Conservation (phyloP, 805 yeast genomes). For the Yarrowia porcina region DNA sequence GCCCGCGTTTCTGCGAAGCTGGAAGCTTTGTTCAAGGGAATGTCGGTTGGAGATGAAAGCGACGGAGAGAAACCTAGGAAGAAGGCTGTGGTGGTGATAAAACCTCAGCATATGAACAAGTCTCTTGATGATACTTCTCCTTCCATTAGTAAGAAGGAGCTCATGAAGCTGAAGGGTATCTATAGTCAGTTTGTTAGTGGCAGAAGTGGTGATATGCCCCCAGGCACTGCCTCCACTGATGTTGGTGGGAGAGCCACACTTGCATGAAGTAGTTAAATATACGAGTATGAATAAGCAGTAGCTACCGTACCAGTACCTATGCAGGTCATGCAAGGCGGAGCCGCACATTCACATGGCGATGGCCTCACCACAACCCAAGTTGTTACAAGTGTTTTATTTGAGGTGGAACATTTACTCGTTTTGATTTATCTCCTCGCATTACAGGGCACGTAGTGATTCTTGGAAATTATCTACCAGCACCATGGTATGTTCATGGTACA, state of each 20-base stretch:
- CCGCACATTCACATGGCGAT: too few species aligned
- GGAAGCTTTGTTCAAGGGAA: conserved; percentile 26
- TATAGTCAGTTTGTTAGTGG: conserved; percentile 71
- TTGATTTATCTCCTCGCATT: too few species aligned
- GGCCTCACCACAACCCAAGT: too few species aligned
- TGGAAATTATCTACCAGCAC: too few species aligned
- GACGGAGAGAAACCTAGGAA: neutral
- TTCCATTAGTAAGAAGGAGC: conserved; percentile 78
- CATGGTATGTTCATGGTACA: too few species aligned
- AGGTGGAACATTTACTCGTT: too few species aligned
- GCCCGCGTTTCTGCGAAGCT: conserved; percentile 28
- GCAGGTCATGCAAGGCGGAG: too few species aligned
- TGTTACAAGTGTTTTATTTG: too few species aligned
- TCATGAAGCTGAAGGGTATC: conserved; percentile 55
- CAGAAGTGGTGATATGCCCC: conserved; percentile 84
- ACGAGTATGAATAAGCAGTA: neutral
- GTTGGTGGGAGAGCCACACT: conserved; percentile 83
- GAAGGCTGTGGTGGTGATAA: conserved; percentile 38
- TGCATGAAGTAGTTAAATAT: conserved; percentile 45
- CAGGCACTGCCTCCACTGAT: conserved; percentile 73
- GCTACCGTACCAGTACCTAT: too few species aligned
- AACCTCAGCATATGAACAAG: conserved; percentile 52
- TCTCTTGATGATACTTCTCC: conserved; percentile 79
- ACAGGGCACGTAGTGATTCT: too few species aligned
- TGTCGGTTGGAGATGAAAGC: neutral